Conservation (phyloP, 768 basidiomycete species). For the Tricholomella constricta region DNA sequence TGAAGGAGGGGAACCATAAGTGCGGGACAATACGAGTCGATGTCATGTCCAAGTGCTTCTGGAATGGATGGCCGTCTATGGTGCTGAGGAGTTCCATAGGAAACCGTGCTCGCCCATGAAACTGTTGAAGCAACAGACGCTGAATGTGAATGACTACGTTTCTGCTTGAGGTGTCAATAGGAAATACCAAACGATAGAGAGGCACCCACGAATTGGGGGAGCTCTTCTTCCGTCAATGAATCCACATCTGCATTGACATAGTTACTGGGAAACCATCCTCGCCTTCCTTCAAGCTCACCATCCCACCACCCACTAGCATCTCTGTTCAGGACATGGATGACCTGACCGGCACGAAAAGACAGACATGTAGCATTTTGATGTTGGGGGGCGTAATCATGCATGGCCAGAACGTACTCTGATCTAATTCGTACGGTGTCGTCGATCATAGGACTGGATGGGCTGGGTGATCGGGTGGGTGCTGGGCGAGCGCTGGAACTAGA, state of each 20-base stretch:
- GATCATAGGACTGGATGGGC: slow-evolving; percentile 41
- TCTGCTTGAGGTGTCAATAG: slow-evolving; percentile 22
- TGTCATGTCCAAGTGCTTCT: slow-evolving; percentile 48
- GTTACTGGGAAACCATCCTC: slow-evolving; percentile 99
- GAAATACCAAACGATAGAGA: slow-evolving; percentile 9
- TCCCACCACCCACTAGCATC: slow-evolving; percentile 98
- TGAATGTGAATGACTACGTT: slow-evolving; percentile 49
- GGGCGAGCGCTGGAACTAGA: slow-evolving; percentile 17
- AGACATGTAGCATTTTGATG: slow-evolving; percentile 79
- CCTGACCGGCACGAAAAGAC: slow-evolving; percentile 85
- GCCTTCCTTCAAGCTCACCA: slow-evolving; percentile 82
- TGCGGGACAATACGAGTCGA: slow-evolving; percentile 69
- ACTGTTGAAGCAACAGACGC: slow-evolving; percentile 53
- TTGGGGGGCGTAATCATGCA: slow-evolving; percentile 87
- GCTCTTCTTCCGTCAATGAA: slow-evolving; percentile 59
- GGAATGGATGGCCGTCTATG: slow-evolving; percentile 48
- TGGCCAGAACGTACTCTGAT: slow-evolving; percentile 82
- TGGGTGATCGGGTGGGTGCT: slow-evolving; percentile 37
- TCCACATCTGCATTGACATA: slow-evolving; percentile 76
- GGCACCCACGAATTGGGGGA: slow-evolving; percentile 46
- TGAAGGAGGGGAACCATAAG: slow-evolving; percentile 85
- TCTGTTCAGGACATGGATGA: slow-evolving; percentile 87
- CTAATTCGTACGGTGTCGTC: slow-evolving; percentile 52
- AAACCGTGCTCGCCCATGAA: slow-evolving; percentile 54
- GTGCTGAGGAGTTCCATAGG: slow-evolving; percentile 34